A percentile compares a stretch with the other conserved stretches of the same genome.
phyloP scores from a whole-genome alignment of 2,329 filamentous ascomycete species.

The Dothideomycetes sp. region DNA sequence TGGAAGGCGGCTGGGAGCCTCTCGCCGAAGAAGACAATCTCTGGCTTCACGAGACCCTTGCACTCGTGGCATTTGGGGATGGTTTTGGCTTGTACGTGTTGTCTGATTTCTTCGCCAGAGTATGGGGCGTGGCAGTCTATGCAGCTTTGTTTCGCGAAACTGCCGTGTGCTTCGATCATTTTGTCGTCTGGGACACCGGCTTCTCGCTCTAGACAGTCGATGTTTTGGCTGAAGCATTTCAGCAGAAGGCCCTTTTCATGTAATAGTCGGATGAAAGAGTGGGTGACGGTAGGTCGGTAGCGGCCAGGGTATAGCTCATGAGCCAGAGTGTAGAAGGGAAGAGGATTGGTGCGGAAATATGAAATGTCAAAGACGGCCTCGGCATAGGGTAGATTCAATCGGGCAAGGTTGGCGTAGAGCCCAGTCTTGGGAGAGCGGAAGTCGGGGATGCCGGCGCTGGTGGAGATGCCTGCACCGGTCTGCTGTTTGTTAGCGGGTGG shows the following conservation, averaged over 20 bases:
- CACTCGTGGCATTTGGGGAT: slow-evolving; percentile 65
- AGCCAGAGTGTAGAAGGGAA: slow-evolving; percentile 85
- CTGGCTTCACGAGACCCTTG: slow-evolving; percentile 75
- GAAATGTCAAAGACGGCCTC: slow-evolving; percentile 90
- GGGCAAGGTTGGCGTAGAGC: slow-evolving; percentile 82
- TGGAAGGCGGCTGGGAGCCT: slow-evolving; percentile 56
- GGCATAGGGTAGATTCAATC: slow-evolving; percentile 74
- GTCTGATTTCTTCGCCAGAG: slow-evolving; percentile 62
- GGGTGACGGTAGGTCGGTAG: slow-evolving; percentile 78
- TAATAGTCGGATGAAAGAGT: slow-evolving; percentile 77
- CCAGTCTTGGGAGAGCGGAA: slow-evolving; percentile 90
- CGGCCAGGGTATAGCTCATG: slow-evolving; percentile 86
- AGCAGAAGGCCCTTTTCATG: slow-evolving; percentile 66
- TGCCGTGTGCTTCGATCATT: slow-evolving; percentile 91
- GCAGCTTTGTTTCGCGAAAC: slow-evolving; percentile 82
- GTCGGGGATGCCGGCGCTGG: slow-evolving; percentile 68
- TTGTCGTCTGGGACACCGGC: slow-evolving; percentile 72
- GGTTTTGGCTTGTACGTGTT: slow-evolving; percentile 52
- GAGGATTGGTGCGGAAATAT: slow-evolving; percentile 75
- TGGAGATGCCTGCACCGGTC: slow-evolving; percentile 83
- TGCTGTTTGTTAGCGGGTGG: slow-evolving; percentile 19
- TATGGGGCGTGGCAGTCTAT: slow-evolving; percentile 73
- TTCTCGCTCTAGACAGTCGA: slow-evolving; percentile 82
- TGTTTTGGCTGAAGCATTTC: slow-evolving; percentile 94
- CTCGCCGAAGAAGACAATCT: slow-evolving; percentile 92